These are phyloP conservation scores for Aspergillus sclerotioniger DNA, from an alignment of 495 filamentous ascomycete genomes.

Conservation along the genomic window DNA sequence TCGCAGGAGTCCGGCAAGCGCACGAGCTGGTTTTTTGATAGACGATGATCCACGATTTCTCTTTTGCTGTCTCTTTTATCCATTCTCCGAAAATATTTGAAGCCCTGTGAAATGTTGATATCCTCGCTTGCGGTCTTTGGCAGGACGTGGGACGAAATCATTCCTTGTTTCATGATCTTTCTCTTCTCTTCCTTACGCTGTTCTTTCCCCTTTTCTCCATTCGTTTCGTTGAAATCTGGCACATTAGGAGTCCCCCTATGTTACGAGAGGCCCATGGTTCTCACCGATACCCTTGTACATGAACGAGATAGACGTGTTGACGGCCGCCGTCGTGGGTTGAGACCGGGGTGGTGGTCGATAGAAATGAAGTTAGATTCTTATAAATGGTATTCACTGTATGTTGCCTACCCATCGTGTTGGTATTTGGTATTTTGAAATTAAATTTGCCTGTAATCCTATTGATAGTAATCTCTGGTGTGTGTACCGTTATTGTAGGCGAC, in stretches of 20 bases:
- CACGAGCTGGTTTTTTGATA: conserved; percentile 52
- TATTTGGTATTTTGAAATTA: too few relatives aligned
- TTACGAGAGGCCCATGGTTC: conserved; percentile 7
- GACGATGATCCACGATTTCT: conserved; percentile 40
- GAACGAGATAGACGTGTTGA: background rate
- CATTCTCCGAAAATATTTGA: conserved; percentile 23
- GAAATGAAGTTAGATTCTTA: too few relatives aligned
- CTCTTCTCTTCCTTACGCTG: conserved; percentile 13
- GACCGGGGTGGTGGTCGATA: too few relatives aligned
- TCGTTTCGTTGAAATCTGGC: conserved; percentile 6
- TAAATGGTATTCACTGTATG: too few relatives aligned
- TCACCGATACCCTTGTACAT: conserved; percentile 24
- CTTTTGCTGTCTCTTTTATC: conserved; percentile 28
- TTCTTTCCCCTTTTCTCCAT: conserved; percentile 3
- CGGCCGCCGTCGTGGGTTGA: too few relatives aligned
- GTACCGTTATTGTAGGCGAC: too few relatives aligned
- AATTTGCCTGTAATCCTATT: too few relatives aligned
- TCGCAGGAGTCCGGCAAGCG: conserved; percentile 49
- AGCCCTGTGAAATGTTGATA: conserved; percentile 1
- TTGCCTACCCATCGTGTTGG: too few relatives aligned
- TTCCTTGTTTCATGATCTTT: conserved; percentile 6
- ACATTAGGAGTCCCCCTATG: conserved; percentile 10
- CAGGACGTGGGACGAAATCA: conserved; percentile 7
- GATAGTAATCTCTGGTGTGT: too few relatives aligned
- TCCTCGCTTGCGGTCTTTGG: conserved; percentile 3